Conservation (phyloP, 1,284 basidiomycete species). For the Sporisorium reilianum region DNA sequence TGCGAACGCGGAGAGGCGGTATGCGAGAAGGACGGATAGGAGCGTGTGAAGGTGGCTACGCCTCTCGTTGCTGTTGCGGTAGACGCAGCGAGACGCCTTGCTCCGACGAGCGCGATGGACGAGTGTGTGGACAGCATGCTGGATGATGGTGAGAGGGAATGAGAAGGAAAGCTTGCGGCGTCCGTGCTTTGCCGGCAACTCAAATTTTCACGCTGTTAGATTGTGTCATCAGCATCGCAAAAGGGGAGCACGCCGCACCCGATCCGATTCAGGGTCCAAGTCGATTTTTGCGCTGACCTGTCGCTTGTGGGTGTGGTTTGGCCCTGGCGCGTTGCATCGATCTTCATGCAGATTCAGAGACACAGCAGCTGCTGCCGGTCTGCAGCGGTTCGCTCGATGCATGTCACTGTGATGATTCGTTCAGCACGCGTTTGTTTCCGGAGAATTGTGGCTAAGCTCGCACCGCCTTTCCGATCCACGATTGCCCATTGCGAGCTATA, state of each 20-base stretch:
- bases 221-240: too few species aligned
- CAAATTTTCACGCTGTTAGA: not conserved
- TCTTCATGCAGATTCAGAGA: not conserved
- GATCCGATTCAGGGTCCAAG: conserved; percentile 2
- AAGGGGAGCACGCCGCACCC: too few species aligned
- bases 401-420: not conserved
- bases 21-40: conserved; percentile 25
- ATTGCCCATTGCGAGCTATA: too few species aligned
- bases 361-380: not conserved
- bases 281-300: too few species aligned
- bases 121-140: not conserved
- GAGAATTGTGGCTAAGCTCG: not conserved
- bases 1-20: not conserved
- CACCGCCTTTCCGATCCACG: too few species aligned
- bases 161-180: not conserved
- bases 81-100: not conserved
- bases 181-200: not conserved
- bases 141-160: not conserved
- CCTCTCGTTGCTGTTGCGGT: conserved; percentile 4
- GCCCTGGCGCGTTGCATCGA: not conserved
- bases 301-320: too few species aligned
- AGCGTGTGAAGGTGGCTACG: conserved; percentile 22
- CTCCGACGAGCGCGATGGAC: not conserved
- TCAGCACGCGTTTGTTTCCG: not conserved
- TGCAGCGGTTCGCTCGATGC: conserved; percentile 3